Conservation (phyloP, 306 rosid species). For the Hippophae gyantsensis region DNA sequence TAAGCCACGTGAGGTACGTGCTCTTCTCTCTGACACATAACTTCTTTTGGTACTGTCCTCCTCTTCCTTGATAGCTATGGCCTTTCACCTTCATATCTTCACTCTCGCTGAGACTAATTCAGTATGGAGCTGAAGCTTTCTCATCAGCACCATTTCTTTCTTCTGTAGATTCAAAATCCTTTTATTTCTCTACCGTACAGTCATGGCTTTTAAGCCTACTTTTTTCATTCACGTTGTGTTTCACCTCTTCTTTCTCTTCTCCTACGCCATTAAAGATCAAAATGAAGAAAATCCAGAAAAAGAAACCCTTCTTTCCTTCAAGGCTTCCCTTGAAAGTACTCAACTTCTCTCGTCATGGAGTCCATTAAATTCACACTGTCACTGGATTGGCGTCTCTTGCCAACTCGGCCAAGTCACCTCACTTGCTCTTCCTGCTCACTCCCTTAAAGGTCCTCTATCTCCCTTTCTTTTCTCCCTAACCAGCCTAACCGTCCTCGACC, state of each 20-base stretch:
- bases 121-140: constrained; percentile 10
- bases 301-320: constrained; percentile 55
- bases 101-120: background rate
- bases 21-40: constrained; percentile 34
- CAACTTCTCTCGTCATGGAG: constrained; percentile 49
- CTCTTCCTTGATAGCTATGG: constrained; percentile 19
- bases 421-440: constrained; percentile 40
- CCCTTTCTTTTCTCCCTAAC: constrained; percentile 40
- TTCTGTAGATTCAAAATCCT: background rate
- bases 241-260: constrained; percentile 3
- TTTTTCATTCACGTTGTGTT: constrained; percentile 19
- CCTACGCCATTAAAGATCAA: constrained; percentile 13
- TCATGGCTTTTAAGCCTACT: constrained; percentile 24
- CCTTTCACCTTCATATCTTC: constrained; percentile 15
- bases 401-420: constrained; percentile 57
- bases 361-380: constrained; percentile 41
- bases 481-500: constrained; percentile 49
- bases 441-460: constrained; percentile 45
- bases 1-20: constrained; percentile 76
- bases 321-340: constrained; percentile 36
- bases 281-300: constrained; percentile 30
- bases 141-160: background rate
- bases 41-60: constrained; percentile 14
- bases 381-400: constrained; percentile 73
- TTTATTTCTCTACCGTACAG: background rate